Evolutionary conservation across 31 red algal genomes (phyloP).

Genomic region (Bonnemaisonia californica): DNA sequence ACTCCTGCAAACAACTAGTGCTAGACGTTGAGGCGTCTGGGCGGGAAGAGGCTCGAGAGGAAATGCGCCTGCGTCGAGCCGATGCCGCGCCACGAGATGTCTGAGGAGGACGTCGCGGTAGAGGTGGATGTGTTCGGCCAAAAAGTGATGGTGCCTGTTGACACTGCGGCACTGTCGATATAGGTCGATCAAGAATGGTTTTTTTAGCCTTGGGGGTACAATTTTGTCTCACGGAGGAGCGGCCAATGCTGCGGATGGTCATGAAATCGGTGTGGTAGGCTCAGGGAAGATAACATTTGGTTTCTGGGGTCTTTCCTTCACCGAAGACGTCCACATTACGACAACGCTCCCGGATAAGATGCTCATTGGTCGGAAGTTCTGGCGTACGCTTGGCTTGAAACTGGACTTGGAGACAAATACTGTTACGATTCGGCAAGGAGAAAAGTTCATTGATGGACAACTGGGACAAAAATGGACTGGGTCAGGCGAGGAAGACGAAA

Average conservation of each 20-base stretch:
- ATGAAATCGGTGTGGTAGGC: background rate
- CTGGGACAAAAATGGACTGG: background rate
- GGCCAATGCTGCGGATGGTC: background rate
- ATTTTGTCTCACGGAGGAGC: background rate
- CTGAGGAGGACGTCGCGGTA: background rate
- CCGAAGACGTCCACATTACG: background rate
- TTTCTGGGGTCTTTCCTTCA: background rate
- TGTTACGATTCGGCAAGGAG: background rate
- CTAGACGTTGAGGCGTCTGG: too few relatives aligned
- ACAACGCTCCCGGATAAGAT: background rate
- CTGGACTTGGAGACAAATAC: background rate
- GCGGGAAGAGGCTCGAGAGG: too few relatives aligned
- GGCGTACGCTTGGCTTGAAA: background rate
- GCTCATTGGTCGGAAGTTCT: background rate
- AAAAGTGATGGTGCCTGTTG: background rate
- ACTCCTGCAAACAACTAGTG: too few relatives aligned
- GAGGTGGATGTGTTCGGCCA: background rate
- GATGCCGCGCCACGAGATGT: too few relatives aligned
- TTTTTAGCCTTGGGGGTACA: background rate
- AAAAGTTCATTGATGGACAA: background rate
- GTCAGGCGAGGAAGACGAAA: too few relatives aligned
- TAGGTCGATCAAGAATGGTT: constrained; percentile 7
- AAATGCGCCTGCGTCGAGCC: too few relatives aligned
- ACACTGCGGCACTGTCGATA: background rate
- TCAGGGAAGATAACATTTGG: background rate